A percentile compares a stretch with the other conserved stretches of the same genome.
phyloP scores from a whole-genome alignment of 2,329 filamentous ascomycete species.

The Nemania diffusa region DNA sequence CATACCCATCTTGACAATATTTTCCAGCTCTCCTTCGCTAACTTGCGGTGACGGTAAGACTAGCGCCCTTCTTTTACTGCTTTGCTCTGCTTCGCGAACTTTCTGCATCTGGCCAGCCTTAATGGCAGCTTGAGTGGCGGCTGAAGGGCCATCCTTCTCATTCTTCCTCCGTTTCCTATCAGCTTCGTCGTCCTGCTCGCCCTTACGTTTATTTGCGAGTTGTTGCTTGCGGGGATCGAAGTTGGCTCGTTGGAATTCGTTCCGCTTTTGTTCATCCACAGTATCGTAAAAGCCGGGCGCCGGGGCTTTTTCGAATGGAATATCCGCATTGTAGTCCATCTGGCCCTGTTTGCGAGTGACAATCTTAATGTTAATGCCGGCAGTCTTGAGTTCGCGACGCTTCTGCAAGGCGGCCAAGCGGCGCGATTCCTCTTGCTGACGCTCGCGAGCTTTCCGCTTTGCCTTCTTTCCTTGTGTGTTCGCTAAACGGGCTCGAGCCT shows the following conservation, averaged over 20 bases:
- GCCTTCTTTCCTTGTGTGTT: slow-evolving; percentile 99
- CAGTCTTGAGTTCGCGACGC: slow-evolving; percentile 93
- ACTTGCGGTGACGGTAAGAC: slow-evolving; percentile 90
- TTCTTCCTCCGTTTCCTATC: slow-evolving; percentile 87
- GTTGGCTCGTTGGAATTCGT: slow-evolving; percentile 83
- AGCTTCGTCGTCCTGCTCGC: slow-evolving; percentile 84
- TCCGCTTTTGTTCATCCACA: slow-evolving; percentile 78
- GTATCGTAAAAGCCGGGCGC: slow-evolving; percentile 94
- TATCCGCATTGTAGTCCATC: slow-evolving; percentile 99
- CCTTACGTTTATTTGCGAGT: slow-evolving; percentile 90
- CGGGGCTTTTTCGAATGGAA: slow-evolving; percentile 94
- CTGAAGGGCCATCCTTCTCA: slow-evolving; percentile 82
- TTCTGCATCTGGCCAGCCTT: slow-evolving; percentile 96
- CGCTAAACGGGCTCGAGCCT: slow-evolving; percentile 92
- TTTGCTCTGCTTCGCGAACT: slow-evolving; percentile 95
- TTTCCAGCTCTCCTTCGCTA: slow-evolving; percentile 90
- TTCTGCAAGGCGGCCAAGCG: slow-evolving; percentile 92
- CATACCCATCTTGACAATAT: slow-evolving; percentile 99
- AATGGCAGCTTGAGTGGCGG: slow-evolving; percentile 84
- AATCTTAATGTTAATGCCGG: slow-evolving; percentile 98
- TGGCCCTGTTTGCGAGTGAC: slow-evolving; percentile 90
- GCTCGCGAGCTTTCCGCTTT: slow-evolving; percentile 94
- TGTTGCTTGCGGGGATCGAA: slow-evolving; percentile 96
- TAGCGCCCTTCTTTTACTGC: slow-evolving; percentile 88
- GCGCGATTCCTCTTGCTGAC: slow-evolving; percentile 93